phyloP scores from a whole-genome alignment of 805 yeast species.

The Kurtzmaniella fragi region DNA sequence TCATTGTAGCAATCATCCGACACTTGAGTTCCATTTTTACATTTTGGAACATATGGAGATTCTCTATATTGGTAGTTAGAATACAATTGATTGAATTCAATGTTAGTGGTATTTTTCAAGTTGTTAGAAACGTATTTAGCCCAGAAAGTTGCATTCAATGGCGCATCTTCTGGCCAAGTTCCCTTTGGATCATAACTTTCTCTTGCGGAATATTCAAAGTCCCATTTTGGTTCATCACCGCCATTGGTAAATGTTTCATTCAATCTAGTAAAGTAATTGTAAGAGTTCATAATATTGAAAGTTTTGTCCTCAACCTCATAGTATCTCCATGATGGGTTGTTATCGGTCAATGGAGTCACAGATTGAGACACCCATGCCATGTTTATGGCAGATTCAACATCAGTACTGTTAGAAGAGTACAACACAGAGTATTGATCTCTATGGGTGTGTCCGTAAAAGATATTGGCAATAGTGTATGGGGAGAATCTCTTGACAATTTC shows the following conservation, averaged over 20 bases:
- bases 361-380: constrained; percentile 66
- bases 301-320: constrained; percentile 61
- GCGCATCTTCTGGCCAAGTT: constrained; percentile 54
- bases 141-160: constrained; percentile 70
- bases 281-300: constrained; percentile 56
- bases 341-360: constrained; percentile 54
- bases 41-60: constrained; percentile 51
- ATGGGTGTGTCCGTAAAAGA: constrained; percentile 71
- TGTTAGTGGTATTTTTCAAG: constrained; percentile 33
- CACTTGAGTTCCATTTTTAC: constrained; percentile 26
- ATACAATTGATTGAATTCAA: constrained; percentile 45
- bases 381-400: constrained; percentile 43
- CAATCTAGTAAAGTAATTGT: constrained; percentile 54
- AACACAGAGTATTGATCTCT: constrained; percentile 60
- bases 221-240: constrained; percentile 59
- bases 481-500: constrained; percentile 62
- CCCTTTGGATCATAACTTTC: constrained; percentile 46
- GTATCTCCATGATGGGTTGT: constrained; percentile 71
- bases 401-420: constrained; percentile 43
- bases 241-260: constrained; percentile 51
- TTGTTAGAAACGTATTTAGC: constrained; percentile 43
- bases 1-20: constrained; percentile 15
- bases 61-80: constrained; percentile 46
- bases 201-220: constrained; percentile 60
- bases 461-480: constrained; percentile 62